These are phyloP conservation scores for Ogataea haglerorum DNA, from an alignment of 805 yeast genomes.

Conservation along the genomic window DNA sequence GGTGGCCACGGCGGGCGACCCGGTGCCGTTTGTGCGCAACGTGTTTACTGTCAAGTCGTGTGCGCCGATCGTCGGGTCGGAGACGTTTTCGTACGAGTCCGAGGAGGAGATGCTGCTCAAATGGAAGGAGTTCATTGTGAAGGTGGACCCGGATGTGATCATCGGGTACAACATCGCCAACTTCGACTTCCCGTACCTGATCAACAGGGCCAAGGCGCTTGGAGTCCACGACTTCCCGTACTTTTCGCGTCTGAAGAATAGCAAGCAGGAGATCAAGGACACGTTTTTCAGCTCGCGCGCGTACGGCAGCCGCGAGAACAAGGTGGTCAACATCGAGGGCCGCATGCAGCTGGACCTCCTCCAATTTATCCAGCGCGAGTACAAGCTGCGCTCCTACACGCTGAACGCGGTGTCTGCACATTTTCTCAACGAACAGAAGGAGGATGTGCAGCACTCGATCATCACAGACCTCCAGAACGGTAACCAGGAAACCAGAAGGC, in stretches of 20 bases:
- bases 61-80: constrained; percentile 90
- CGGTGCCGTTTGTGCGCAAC: constrained; percentile 87
- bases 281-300: constrained; percentile 90
- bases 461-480: constrained; percentile 95
- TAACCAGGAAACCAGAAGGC: constrained; percentile 83
- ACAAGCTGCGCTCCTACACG: constrained; percentile 90
- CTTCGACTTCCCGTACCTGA: constrained; percentile 89
- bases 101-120: constrained; percentile 80
- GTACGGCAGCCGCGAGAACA: constrained; percentile 92
- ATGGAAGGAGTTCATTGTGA: constrained; percentile 84
- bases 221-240: constrained; percentile 67
- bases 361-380: constrained; percentile 92
- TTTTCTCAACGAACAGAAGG: constrained; percentile 92
- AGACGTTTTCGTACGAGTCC: constrained; percentile 67
- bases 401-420: constrained; percentile 93
- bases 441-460: constrained; percentile 96
- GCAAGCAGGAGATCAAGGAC: constrained; percentile 76
- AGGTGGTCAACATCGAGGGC: constrained; percentile 90
- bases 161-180: constrained; percentile 95
- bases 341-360: constrained; percentile 91
- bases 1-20: constrained; percentile 76
- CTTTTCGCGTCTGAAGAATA: constrained; percentile 70
- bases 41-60: constrained; percentile 93
- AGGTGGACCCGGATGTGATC: constrained; percentile 91
- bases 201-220: constrained; percentile 81